A percentile compares a stretch with the other conserved stretches of the same genome.
Conservation (phyloP, 2,329 filamentous ascomycete species). For the Clonostachys rosea region DNA sequence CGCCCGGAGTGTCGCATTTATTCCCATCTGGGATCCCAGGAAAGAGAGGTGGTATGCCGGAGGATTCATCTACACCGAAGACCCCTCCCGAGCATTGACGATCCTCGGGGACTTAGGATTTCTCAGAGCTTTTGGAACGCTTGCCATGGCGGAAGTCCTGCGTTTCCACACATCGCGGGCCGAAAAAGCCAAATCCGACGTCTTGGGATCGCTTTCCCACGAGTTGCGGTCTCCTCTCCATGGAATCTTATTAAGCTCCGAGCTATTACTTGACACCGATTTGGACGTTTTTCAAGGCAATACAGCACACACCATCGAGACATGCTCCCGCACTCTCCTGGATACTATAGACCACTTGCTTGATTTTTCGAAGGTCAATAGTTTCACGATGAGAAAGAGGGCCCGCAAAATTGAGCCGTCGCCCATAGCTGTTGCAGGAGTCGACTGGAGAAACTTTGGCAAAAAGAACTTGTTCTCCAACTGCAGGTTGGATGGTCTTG, state of each 20-base stretch:
- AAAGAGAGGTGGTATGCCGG: constrained; percentile 43
- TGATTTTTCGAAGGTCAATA: constrained; percentile 50
- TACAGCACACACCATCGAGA: constrained; percentile 42
- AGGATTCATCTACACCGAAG: constrained; percentile 42
- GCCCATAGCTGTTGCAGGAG: constrained; percentile 9
- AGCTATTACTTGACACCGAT: constrained; percentile 46
- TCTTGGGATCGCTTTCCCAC: constrained; percentile 56
- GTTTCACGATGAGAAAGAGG: constrained; percentile 20
- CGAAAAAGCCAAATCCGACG: constrained; percentile 48
- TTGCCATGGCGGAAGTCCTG: constrained; percentile 52
- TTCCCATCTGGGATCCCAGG: constrained; percentile 41
- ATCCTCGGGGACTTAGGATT: constrained; percentile 43
- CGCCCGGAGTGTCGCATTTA: constrained; percentile 37
- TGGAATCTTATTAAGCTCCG: constrained; percentile 49
- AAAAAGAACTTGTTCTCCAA: constrained; percentile 11
- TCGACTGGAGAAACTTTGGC: constrained; percentile 10
- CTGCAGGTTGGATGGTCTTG: constrained; percentile 30
- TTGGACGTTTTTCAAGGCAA: constrained; percentile 40
- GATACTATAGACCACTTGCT: constrained; percentile 50
- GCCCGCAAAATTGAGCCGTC: background rate
- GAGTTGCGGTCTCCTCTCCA: constrained; percentile 58
- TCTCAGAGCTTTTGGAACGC: constrained; percentile 44
- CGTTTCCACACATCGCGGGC: constrained; percentile 29
- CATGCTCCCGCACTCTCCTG: constrained; percentile 39
- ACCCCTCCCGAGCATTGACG: constrained; percentile 35